Percentiles rank a stretch among this genome's conserved stretches.
These are phyloP conservation scores for Endocarpon pusillum DNA, from an alignment of 495 filamentous ascomycete species.

Conservation along the genomic window DNA sequence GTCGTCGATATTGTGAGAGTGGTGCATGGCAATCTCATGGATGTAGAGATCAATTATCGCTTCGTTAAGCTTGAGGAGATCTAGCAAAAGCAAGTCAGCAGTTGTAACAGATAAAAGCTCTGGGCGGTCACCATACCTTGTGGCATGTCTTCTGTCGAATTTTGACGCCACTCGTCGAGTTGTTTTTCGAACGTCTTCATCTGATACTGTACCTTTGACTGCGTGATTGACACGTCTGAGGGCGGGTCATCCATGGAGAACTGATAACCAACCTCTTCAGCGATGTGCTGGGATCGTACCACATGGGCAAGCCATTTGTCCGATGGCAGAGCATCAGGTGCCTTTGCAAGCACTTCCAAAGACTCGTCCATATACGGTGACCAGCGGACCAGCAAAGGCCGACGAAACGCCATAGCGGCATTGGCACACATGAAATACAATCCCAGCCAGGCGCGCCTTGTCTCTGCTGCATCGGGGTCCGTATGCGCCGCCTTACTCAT, in stretches of 20 bases:
- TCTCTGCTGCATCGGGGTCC: constrained; percentile 52
- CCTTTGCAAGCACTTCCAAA: constrained; percentile 52
- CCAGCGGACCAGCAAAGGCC: constrained; percentile 71
- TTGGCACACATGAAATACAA: constrained; percentile 62
- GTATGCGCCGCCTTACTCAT: constrained; percentile 23
- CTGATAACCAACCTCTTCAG: constrained; percentile 60
- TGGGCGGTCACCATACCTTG: constrained; percentile 24
- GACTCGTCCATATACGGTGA: constrained; percentile 75
- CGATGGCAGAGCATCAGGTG: constrained; percentile 50
- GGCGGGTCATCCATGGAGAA: constrained; percentile 62
- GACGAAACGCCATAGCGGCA: constrained; percentile 58
- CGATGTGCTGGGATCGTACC: constrained; percentile 59
- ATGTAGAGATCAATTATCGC: constrained; percentile 56
- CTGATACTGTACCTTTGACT: constrained; percentile 55
- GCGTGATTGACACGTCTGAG: constrained; percentile 46
- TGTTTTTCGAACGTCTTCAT: constrained; percentile 62
- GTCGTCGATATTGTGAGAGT: constrained; percentile 49
- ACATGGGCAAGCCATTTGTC: constrained; percentile 61
- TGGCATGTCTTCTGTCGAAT: constrained; percentile 26
- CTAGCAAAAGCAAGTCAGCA: constrained; percentile 1
- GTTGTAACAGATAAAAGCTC: not conserved
- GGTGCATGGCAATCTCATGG: constrained; percentile 71
- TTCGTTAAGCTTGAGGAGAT: not conserved
- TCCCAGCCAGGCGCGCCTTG: constrained; percentile 58
- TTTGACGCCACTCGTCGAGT: constrained; percentile 48